phyloP scores from a whole-genome alignment of 805 yeast species.

The Cyberlindnera americana region DNA sequence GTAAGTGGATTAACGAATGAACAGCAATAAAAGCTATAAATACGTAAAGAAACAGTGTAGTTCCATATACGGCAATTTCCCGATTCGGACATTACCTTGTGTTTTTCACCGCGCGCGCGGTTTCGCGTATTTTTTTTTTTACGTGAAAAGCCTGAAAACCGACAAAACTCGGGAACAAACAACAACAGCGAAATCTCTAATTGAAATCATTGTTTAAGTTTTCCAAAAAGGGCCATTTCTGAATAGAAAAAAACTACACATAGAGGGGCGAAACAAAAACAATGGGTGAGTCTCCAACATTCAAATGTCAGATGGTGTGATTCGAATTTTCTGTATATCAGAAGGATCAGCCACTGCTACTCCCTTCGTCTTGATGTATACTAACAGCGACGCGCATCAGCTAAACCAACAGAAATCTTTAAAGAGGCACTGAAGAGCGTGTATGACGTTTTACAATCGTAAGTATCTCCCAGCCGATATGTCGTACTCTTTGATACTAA shows the following conservation, averaged over 20 bases:
- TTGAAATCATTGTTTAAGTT: too few relatives aligned
- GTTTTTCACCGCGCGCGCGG: too few relatives aligned
- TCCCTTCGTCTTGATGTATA: too few relatives aligned
- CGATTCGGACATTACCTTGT: background rate
- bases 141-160: background rate
- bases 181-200: constrained; percentile 1
- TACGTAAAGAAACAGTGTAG: too few relatives aligned
- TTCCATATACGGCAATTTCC: background rate
- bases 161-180: background rate
- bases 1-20: constrained; percentile 56
- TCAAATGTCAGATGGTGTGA: too few relatives aligned
- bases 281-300: constrained; percentile 10
- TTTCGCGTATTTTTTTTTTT: background rate
- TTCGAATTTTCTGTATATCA: too few relatives aligned
- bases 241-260: too few relatives aligned
- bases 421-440: constrained; percentile 9
- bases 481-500: too few relatives aligned
- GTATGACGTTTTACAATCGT: constrained; percentile 2
- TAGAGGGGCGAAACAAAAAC: too few relatives aligned
- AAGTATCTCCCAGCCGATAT: constrained; percentile 2
- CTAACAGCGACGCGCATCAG: constrained; percentile 12
- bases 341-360: too few relatives aligned
- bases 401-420: constrained; percentile 9
- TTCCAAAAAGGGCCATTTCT: too few relatives aligned
- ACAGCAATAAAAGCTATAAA: background rate